Conservation (phyloP, 2,329 filamentous ascomycete species). For the Neospermospora avenae region DNA sequence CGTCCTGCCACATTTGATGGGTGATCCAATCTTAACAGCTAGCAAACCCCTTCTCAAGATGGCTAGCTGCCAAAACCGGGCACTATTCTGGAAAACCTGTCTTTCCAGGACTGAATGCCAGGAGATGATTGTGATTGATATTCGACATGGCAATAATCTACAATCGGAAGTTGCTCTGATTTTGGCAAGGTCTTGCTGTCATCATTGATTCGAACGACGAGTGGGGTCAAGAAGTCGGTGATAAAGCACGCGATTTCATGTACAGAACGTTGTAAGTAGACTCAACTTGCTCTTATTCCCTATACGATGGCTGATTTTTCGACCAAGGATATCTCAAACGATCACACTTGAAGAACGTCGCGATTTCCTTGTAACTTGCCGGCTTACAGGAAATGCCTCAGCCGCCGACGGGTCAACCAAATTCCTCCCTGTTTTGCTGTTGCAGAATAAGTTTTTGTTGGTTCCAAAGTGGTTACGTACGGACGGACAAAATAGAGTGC, state of each 20-base stretch:
- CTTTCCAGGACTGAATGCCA: not conserved
- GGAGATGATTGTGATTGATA: not conserved
- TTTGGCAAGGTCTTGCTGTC: conserved; percentile 62
- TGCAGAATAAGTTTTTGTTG: conserved; percentile 7
- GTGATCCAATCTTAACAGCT: conserved; percentile 11
- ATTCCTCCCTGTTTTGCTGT: conserved; percentile 9
- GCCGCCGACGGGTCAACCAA: conserved; percentile 10
- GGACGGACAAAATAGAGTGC: not conserved
- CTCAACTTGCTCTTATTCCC: too few relatives aligned
- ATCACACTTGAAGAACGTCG: not conserved
- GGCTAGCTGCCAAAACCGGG: conserved; percentile 8
- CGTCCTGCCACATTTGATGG: conserved; percentile 5
- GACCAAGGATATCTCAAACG: not conserved
- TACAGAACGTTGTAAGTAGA: not conserved
- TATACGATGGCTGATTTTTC: not conserved
- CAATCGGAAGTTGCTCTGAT: conserved; percentile 62
- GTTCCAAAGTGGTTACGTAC: conserved; percentile 2
- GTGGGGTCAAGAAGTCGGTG: conserved; percentile 6
- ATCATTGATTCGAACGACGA: conserved; percentile 10
- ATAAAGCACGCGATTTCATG: not conserved
- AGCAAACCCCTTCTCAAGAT: conserved; percentile 9
- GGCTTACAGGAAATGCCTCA: not conserved
- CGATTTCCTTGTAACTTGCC: conserved; percentile 1
- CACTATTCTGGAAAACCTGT: conserved; percentile 1
- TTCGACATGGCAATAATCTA: not conserved